Conservation (phyloP, 805 yeast species). For the Yamadazyma endophytica region DNA sequence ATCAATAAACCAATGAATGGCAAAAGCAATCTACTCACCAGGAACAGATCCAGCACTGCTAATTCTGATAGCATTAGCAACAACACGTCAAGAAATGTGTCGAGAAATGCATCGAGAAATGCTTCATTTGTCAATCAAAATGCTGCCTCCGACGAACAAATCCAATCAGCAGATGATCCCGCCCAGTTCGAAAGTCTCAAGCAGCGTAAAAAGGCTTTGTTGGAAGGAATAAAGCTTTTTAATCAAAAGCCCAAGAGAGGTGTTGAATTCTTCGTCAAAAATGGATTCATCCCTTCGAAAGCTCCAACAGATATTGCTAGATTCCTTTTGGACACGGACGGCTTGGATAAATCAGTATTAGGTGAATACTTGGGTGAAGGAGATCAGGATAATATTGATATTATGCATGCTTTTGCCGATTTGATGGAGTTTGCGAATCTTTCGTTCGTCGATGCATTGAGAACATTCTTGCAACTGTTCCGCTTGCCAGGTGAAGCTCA, state of each 20-base stretch:
- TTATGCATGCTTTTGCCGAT: constrained; percentile 93
- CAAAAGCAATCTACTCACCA: constrained; percentile 10
- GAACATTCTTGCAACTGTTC: constrained; percentile 80
- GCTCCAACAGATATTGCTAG: constrained; percentile 68
- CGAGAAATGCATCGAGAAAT: constrained; percentile 20
- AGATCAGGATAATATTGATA: constrained; percentile 66
- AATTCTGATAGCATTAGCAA: constrained; percentile 24
- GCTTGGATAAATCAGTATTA: constrained; percentile 74
- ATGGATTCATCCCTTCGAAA: constrained; percentile 59
- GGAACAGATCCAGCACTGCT: constrained; percentile 25
- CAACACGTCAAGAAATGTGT: constrained; percentile 17
- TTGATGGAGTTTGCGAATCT: constrained; percentile 67
- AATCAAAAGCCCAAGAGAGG: constrained; percentile 86
- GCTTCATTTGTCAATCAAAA: constrained; percentile 16
- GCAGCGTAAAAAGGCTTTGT: constrained; percentile 73
- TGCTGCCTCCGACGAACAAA: constrained; percentile 3
- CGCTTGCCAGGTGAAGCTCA: constrained; percentile 98
- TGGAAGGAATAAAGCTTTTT: constrained; percentile 75
- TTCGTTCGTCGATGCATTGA: constrained; percentile 79
- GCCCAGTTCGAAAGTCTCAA: constrained; percentile 82
- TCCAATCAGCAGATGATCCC: constrained; percentile 61
- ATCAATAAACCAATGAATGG: constrained; percentile 7
- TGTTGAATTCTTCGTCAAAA: constrained; percentile 52
- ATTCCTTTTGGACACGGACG: constrained; percentile 67
- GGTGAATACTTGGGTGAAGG: constrained; percentile 96